Evolutionary conservation across 495 filamentous ascomycete species (phyloP), one percentile per base, ranked within the genome.

Genomic region (Opeltia flavorubescens): DNA sequence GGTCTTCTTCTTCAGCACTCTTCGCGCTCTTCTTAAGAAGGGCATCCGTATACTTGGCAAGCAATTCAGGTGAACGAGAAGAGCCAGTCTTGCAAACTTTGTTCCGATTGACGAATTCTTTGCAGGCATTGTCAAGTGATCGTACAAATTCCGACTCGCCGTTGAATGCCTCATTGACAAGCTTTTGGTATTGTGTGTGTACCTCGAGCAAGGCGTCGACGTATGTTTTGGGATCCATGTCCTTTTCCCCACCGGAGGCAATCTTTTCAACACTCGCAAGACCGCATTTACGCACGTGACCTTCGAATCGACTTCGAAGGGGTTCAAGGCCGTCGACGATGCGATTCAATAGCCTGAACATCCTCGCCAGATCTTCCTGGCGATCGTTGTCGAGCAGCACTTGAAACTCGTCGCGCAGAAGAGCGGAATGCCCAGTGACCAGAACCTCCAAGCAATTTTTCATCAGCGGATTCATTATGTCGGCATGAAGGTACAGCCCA

Each of bases 21-120:
- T 86, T 88, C 11, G 84, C 81, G 45, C 84, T 89, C 72, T 95
- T 95, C 61, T 89, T 89, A 28, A 99, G 71, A 20, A 99, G 69
- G 2, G 83, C 78, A 65, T 98, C 91, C n/a, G 89, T 84, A 59
- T 96, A 95, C 57, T 94, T 94, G 52, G 93, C 89, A 23, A 98
- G 74, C 42, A 98, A 66, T 60, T 98, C 91, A 0, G 91, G 91
- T 2, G 91, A 95, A 52, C 86, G 87, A 46, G 86, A 89, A 3
- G 86, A 91, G 28, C 85, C 86, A 4, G 82, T 78, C 53, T 89
- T 88, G 76, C 89, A 95, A 35, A 98, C 81, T 53, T 86, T 80
- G 60, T 98, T 98, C 39, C 91, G 78, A 64, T 98, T 98, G 55
- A 96, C 91, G 55, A 95, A 98, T 54, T 98, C 91, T 46, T 88